Evolutionary conservation across 2,329 filamentous ascomycete genomes (phyloP).

Genomic region (Ustilaginoidea virens): DNA sequence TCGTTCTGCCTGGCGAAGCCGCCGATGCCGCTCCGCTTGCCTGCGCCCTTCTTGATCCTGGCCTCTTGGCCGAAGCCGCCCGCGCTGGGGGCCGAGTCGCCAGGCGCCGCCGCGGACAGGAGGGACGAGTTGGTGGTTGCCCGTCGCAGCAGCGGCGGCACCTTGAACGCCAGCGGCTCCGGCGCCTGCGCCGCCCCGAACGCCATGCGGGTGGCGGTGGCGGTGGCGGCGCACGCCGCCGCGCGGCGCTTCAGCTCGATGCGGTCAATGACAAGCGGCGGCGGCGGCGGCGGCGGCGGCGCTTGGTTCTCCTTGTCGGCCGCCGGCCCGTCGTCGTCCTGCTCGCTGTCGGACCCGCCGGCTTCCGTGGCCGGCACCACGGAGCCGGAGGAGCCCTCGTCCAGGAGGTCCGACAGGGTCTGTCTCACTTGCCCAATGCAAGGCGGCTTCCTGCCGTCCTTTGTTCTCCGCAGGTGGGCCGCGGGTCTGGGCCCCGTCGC

Average conservation of each 20-base stretch:
- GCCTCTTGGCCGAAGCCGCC: slow-evolving; percentile 30
- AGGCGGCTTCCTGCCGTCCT: slow-evolving; percentile 49
- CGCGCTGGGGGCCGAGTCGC: slow-evolving; percentile 6
- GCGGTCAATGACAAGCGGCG: slow-evolving; percentile 59
- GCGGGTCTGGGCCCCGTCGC: slow-evolving; percentile 34
- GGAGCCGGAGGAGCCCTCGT: slow-evolving; percentile 44
- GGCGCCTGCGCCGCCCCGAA: slow-evolving; percentile 31
- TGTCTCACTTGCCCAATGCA: slow-evolving; percentile 70
- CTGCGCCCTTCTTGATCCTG: slow-evolving; percentile 44
- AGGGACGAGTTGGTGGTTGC: slow-evolving; percentile 51
- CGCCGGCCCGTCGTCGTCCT: slow-evolving; percentile 15
- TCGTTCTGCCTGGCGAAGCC: slow-evolving; percentile 46
- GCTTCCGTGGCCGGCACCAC: slow-evolving; percentile 29
- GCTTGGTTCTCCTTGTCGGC: slow-evolving; percentile 36
- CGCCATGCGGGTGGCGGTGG: slow-evolving; percentile 30
- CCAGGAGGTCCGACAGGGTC: slow-evolving; percentile 65
- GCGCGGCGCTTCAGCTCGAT: slow-evolving; percentile 49
- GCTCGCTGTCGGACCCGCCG: slow-evolving; percentile 23
- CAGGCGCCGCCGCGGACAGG: neutral
- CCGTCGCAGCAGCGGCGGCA: slow-evolving; percentile 55
- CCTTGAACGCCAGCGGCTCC: slow-evolving; percentile 38
- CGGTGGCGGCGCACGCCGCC: slow-evolving; percentile 23
- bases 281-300: slow-evolving; percentile 22
- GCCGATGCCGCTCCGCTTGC: slow-evolving; percentile 44
- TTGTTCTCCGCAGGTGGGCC: slow-evolving; percentile 46